These are phyloP conservation scores for Mikania micrantha DNA, from an alignment of 129 eudicot genomes.

Conservation along the genomic window DNA sequence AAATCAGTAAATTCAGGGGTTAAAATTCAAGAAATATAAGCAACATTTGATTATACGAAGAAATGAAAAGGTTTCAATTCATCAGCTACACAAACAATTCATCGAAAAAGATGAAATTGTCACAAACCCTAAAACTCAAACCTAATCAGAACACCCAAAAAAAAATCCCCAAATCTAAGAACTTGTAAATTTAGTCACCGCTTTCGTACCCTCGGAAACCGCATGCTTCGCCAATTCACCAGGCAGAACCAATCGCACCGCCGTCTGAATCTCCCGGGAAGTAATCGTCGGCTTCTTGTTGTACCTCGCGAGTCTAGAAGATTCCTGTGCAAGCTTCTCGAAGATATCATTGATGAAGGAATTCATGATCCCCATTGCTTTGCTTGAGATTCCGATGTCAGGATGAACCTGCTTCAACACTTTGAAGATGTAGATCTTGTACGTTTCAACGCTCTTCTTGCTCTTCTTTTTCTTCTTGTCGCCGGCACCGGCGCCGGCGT, in stretches of 20 bases:
- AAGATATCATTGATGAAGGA: conserved; percentile 32
- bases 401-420: conserved; percentile 38
- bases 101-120: background rate
- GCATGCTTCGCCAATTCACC: conserved; percentile 51
- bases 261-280: conserved; percentile 41
- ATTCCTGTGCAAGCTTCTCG: conserved; percentile 36
- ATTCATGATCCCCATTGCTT: conserved; percentile 41
- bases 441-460: conserved; percentile 24
- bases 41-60: too few species aligned
- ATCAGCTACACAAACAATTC: too few species aligned
- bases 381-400: conserved; percentile 31
- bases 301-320: conserved; percentile 36
- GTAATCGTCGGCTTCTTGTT: conserved; percentile 51
- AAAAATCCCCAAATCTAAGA: background rate
- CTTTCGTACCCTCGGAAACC: conserved; percentile 35
- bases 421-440: conserved; percentile 26
- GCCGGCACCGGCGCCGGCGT: conserved; percentile 11
- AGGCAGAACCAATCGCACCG: conserved; percentile 46
- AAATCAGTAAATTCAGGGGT: too few species aligned
- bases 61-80: too few species aligned
- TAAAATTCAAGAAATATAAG: too few species aligned
- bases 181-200: conserved; percentile 17
- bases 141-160: background rate
- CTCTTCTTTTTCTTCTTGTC: conserved; percentile 25
- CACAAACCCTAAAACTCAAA: background rate